A percentile compares a stretch with the other conserved stretches of the same genome.
Conservation (phyloP, 2,329 filamentous ascomycete genomes). For the Knoxdaviesia proteae region DNA sequence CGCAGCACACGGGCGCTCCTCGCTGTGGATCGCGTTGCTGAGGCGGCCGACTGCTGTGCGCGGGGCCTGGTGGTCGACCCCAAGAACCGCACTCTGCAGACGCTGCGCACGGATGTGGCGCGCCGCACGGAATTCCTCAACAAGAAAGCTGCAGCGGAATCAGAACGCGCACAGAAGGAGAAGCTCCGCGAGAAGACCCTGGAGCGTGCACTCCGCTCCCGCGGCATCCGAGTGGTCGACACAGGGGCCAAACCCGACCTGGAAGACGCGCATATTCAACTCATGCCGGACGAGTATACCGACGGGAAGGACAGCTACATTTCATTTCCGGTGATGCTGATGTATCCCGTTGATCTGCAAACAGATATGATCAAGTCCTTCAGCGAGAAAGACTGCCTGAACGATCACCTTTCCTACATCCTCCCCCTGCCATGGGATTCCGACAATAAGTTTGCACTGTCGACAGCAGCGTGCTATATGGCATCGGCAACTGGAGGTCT, state of each 20-base stretch:
- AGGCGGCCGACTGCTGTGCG: slow-evolving; percentile 62
- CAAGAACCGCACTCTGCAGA: slow-evolving; percentile 43
- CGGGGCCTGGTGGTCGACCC: slow-evolving; percentile 55
- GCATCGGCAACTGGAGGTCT: slow-evolving; percentile 63
- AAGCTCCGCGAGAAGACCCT: slow-evolving; percentile 40
- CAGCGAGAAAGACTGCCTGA: slow-evolving; percentile 52
- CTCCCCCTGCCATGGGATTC: slow-evolving; percentile 77
- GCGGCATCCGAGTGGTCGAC: slow-evolving; percentile 46
- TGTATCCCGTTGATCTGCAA: slow-evolving; percentile 69
- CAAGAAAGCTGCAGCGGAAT: slow-evolving; percentile 32
- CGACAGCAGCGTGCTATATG: slow-evolving; percentile 67
- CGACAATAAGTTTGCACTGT: slow-evolving; percentile 40
- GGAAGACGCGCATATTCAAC: slow-evolving; percentile 56
- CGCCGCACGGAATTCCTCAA: slow-evolving; percentile 33
- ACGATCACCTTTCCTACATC: slow-evolving; percentile 65
- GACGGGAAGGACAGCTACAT: slow-evolving; percentile 44
- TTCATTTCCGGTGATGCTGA: slow-evolving; percentile 56
- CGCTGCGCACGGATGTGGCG: slow-evolving; percentile 41
- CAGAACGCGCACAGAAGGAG: slow-evolving; percentile 30
- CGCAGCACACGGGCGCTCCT: slow-evolving; percentile 62
- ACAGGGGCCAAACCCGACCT: slow-evolving; percentile 63
- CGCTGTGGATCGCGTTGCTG: slow-evolving; percentile 53
- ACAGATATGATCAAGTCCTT: slow-evolving; percentile 85
- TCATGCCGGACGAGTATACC: slow-evolving; percentile 41
- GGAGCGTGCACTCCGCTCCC: slow-evolving; percentile 40